Evolutionary conservation across 176 grass and related monocot genomes (phyloP), one percentile per base, ranked within the genome.

Genomic region (Phragmites australis): DNA sequence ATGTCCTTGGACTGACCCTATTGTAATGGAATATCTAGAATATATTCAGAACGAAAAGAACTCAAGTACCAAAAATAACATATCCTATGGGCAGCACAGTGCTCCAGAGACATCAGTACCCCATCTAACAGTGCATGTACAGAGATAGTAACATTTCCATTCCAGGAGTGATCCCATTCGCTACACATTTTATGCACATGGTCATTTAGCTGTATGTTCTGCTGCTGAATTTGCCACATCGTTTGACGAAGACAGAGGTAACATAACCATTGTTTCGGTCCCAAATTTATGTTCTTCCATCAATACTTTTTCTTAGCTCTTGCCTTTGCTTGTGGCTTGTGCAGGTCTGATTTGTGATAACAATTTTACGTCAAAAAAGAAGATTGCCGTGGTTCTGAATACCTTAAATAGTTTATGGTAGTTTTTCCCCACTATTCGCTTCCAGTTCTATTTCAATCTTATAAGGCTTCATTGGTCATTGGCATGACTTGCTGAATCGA

Each of bases 11-110:
- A 95, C 92, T 21, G 96, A 99, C 57, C 96, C 92, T 27, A 81
- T 95, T 68, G 79, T 95, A 41, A 99, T 99, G 96, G 96, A 93
- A 76, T 99, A 91, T 67, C 84, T 99, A 37, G 92, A 95, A 74
- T 65, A 99, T 79, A 65, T 95, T 79, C 39, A 93, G 11, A 85
- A 87, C 23, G 86, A 87, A 78, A 87, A 79, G 34, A 68, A 43
- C 8, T 75, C 75, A 26, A 83, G n/a, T n/a, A 75, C 52, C 54
- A 77, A 51, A 53, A 67, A 50, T 63, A 80, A 27, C 46, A 72
- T 16, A 58, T 77, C 62, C 39, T 53, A 51, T 68, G 79, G 90
- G 77, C 74, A 74, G 70, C 61, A 79, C 26, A 74, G 58, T 72
- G 60, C 75, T 59, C 48, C 29, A 23, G 32, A 76, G 63, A 75